phyloP scores from a whole-genome alignment of 345 rosid genomes.

The Raphanus sativus region DNA sequence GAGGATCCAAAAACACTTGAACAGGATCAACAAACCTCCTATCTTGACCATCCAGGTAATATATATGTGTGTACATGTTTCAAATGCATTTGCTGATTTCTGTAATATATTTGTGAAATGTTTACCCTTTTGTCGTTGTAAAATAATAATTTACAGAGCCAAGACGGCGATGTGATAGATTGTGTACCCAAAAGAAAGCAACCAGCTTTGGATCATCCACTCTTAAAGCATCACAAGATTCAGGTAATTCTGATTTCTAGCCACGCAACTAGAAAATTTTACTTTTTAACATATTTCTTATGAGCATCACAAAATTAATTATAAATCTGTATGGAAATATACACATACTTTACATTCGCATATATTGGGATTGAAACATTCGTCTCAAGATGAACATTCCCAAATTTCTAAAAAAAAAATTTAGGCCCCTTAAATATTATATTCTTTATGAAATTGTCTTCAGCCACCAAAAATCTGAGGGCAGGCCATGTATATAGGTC shows the following conservation, averaged over 20 bases:
- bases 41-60: conserved; percentile 74
- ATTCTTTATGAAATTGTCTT: too few relatives aligned
- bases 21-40: conserved; percentile 81
- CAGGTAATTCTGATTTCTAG: conserved; percentile 51
- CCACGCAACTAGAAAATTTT: background rate
- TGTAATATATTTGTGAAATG: conserved; percentile 6
- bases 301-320: background rate
- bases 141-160: conserved; percentile 44
- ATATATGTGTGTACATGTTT: background rate
- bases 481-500: too few relatives aligned
- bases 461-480: too few relatives aligned
- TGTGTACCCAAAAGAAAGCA: conserved; percentile 84
- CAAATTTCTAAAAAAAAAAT: too few relatives aligned
- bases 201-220: conserved; percentile 96
- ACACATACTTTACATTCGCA: too few relatives aligned
- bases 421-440: too few relatives aligned
- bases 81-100: background rate
- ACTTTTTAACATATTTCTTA: background rate
- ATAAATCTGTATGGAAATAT: background rate
- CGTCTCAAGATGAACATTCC: too few relatives aligned
- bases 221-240: conserved; percentile 87
- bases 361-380: too few relatives aligned
- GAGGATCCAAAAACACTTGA: conserved; percentile 77
- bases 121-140: background rate
- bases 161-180: conserved; percentile 92